Evolutionary conservation across 345 rosid genomes (phyloP), one percentile per base, ranked within the genome.

Genomic region (Rhodamnia argentea): DNA sequence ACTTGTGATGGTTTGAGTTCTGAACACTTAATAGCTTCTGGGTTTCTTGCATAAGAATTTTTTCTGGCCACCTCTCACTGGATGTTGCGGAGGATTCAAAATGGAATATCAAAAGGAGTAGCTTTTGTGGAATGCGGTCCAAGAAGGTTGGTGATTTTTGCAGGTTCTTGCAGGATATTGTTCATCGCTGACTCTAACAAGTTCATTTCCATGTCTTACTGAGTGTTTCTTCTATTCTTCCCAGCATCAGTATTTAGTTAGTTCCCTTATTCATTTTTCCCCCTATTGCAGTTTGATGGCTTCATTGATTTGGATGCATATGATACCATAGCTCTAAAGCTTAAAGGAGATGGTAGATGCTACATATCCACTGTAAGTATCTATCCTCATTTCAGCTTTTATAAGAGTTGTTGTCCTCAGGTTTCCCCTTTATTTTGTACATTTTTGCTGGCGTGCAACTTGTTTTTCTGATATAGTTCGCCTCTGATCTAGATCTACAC

Each of bases 111-210:
- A 91, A 15, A 85, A 92, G 98, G 60, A 86, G 99, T 86, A 98
- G 99, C 85, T 96, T 96, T 87, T 96, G 98, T 88, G n/a, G 99
- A 83, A 97, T 97, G 98, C 93, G 95, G 85, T 95, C 98, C 82
- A 97, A 93, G 93, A 95, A 97, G 98, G 98, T 96, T 84, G n/a
- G 59, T 76, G 20, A 24, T 70, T 12, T n/a, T 52, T 52, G 24
- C 32, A 82, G 27, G 26, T 24, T 82, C 0, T 52, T 52, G 40
- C 42, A 52, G 84, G 40, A 52, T 26, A 1, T n/a, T 15, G 23
- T 29, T 52, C 56, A 26, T 82, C 4, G 42, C 53, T 52, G 57
- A n/a, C 84, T 0, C 13, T n/a, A 54, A 82, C 24, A 51, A 82
- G 53, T 64, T 26, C 22, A 29, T 62, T 29, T 29, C 22, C 11